Conservation (phyloP, 352 stramenopile genomes). For the Phytophthora uliginosa region DNA sequence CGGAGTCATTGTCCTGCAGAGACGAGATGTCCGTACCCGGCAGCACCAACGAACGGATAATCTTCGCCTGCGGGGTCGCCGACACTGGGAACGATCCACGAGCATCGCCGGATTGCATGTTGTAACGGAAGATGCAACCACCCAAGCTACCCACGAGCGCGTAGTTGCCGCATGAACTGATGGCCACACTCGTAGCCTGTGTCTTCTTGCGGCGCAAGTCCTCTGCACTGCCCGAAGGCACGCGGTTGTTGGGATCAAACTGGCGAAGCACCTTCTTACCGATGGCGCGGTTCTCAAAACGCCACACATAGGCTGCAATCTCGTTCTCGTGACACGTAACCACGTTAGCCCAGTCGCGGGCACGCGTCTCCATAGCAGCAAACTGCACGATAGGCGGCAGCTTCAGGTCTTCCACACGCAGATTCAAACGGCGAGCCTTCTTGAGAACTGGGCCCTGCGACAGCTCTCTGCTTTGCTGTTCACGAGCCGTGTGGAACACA, state of each 20-base stretch:
- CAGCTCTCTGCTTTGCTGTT: slow-evolving; percentile 92
- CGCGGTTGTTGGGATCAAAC: slow-evolving; percentile 83
- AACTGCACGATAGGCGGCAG: slow-evolving; percentile 94
- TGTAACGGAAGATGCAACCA: slow-evolving; percentile 96
- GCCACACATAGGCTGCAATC: slow-evolving; percentile 96
- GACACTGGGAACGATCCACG: slow-evolving; percentile 93
- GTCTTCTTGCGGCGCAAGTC: slow-evolving; percentile 74
- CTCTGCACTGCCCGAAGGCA: slow-evolving; percentile 66
- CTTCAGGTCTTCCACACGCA: slow-evolving; percentile 90
- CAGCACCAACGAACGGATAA: slow-evolving; percentile 75
- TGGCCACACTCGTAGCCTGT: slow-evolving; percentile 76
- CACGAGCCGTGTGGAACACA: slow-evolving; percentile 92
- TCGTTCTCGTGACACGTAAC: slow-evolving; percentile 96
- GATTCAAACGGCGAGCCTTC: slow-evolving; percentile 90
- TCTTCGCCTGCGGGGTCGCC: slow-evolving; percentile 68
- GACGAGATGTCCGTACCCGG: slow-evolving; percentile 51
- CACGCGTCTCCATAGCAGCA: slow-evolving; percentile 90
- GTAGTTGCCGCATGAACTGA: slow-evolving; percentile 96
- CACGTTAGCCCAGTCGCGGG: slow-evolving; percentile 94
- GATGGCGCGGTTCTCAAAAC: slow-evolving; percentile 93
- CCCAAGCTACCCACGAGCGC: slow-evolving; percentile 93
- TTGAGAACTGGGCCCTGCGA: slow-evolving; percentile 94
- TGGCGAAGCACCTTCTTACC: slow-evolving; percentile 93
- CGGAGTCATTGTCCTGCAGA: slow-evolving; percentile 45
- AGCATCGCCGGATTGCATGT: slow-evolving; percentile 95